A percentile compares a stretch with the other conserved stretches of the same genome.
Evolutionary conservation across 2,329 filamentous ascomycete genomes (phyloP).

Genomic region (Fusarium transvaalense): DNA sequence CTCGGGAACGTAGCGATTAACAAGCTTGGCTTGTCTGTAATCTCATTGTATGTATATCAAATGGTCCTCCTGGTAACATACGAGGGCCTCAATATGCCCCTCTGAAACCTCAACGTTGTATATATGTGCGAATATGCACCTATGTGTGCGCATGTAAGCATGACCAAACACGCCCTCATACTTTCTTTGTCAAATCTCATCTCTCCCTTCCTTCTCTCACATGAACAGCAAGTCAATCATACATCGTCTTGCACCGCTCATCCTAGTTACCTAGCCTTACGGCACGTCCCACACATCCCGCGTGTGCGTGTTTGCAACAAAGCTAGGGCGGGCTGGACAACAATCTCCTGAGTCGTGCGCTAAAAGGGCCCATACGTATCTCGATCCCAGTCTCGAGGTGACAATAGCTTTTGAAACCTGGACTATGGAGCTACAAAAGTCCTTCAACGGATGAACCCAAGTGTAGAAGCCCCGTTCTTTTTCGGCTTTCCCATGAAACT

Average conservation of each 20-base stretch:
- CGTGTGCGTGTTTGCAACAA: constrained; percentile 4
- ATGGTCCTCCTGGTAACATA: constrained; percentile 5
- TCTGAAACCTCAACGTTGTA: background rate
- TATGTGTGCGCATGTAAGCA: background rate
- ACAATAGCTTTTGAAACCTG: background rate
- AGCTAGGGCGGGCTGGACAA: constrained; percentile 15
- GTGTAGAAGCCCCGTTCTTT: constrained; percentile 10
- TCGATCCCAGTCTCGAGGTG: constrained; percentile 14
- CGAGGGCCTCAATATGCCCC: constrained; percentile 6
- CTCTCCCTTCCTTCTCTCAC: constrained; percentile 7
- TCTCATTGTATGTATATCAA: background rate
- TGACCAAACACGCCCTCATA: background rate
- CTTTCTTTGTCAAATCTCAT: constrained; percentile 4
- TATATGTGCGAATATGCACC: constrained; percentile 3
- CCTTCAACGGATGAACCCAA: constrained; percentile 6
- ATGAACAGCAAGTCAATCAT: constrained; percentile 3
- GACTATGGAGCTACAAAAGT: constrained; percentile 5
- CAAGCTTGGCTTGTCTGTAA: constrained; percentile 26
- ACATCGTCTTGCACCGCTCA: background rate
- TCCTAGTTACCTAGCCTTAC: constrained; percentile 11
- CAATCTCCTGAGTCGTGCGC: constrained; percentile 17
- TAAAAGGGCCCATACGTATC: constrained; percentile 14
- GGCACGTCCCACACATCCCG: constrained; percentile 25
- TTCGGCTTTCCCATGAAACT: constrained; percentile 12
- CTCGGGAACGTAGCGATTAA: background rate